Conservation (phyloP, 257 asterid species). For the Leptodermis oblonga region DNA sequence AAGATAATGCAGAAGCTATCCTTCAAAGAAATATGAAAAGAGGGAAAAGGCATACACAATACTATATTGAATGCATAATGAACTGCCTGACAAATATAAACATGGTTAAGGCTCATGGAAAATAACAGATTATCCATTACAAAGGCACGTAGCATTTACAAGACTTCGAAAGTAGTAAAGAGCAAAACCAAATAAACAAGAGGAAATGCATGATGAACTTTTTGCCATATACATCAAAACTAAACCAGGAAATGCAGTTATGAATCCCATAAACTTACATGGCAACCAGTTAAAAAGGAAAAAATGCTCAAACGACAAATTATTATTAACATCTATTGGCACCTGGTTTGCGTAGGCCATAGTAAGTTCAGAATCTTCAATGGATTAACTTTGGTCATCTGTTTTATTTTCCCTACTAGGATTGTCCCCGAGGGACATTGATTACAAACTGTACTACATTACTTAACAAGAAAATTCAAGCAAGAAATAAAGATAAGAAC, state of each 20-base stretch:
- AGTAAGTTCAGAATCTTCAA: background rate
- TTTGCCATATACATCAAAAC: background rate
- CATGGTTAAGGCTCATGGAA: no score
- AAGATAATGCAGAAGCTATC: constrained; percentile 5
- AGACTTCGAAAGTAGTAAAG: background rate
- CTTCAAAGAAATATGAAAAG: background rate
- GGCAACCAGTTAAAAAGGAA: background rate
- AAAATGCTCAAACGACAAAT: background rate
- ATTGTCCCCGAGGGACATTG: background rate
- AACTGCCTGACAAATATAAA: no score
- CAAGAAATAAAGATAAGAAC: background rate
- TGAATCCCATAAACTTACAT: background rate
- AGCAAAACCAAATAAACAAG: background rate
- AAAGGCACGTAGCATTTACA: background rate
- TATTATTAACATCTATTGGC: background rate
- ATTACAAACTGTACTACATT: background rate
- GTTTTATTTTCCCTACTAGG: background rate
- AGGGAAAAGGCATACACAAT: background rate
- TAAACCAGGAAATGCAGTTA: background rate
- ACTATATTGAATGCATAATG: background rate
- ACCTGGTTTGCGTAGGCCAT: background rate
- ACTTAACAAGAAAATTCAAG: background rate
- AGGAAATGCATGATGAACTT: background rate
- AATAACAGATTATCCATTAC: background rate
- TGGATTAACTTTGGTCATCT: background rate